Base-by-base conservation (phyloP, 2,329 filamentous ascomycete species). In the Lachnellula occidentalis region DNA sequence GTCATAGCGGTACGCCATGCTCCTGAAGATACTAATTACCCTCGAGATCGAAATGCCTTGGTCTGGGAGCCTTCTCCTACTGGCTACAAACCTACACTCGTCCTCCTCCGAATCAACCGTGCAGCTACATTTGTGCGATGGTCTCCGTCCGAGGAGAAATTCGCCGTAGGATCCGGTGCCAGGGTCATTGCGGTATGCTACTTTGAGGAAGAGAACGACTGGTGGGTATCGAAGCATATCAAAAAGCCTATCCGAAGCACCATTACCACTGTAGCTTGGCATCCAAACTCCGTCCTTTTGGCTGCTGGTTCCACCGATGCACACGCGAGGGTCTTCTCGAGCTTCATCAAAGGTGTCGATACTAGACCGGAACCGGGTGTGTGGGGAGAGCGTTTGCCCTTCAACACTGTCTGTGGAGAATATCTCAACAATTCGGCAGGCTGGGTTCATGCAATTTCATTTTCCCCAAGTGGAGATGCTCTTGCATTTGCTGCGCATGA, bases 171-270 rank as follows among this genome's bases (percentile, higher is more conserved):
- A 57, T 96, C 92, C 27, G 94, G 94, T 58, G 94, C 96, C 65
- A 86, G 94, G 60, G 88, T 96, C 61, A 96, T 99, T 67, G 91
- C 94, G 41, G 82, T 97, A 64, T 99, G 94, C 79, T 97, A 97
- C 77, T 99, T 99, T 66, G 94, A 99, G 70, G 90, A 96, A 71
- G 94, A 99, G 74, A 96, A 99, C 74, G 92, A 99, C 77, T 99
- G 94, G 94, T 99, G 94, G 94, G 92, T 99, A 42, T 96, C 92
- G 37, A 99, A 99, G 80, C 94, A 99, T 74, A 76, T 99, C 69
- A 97, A 97, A 83, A 99, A 97, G 81, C 94, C 94, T 19, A 95
- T 99, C 67, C 88, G 92, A 63, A 96, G 91, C 71, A 99, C 94
- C 54, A 92, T 99, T 66, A 97, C 94, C 53, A 91, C 88, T 15